These are phyloP conservation scores for Colletotrichum destructivum DNA, from an alignment of 2,329 filamentous ascomycete species.

Conservation along the genomic window DNA sequence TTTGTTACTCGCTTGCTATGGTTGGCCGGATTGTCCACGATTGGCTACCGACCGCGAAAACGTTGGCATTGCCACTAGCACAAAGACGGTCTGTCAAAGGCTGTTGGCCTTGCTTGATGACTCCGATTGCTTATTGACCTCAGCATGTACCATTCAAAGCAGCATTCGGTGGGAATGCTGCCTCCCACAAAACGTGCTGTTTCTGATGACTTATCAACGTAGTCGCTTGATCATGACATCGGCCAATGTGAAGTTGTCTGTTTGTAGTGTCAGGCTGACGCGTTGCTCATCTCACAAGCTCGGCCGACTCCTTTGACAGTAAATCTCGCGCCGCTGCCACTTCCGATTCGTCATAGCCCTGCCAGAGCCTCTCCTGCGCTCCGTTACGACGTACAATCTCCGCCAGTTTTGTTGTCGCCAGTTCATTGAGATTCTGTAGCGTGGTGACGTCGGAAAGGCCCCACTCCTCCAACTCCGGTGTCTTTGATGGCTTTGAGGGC, in stretches of 20 bases:
- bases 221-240: slow-evolving; percentile 16
- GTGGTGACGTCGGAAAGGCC: slow-evolving; percentile 70
- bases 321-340: slow-evolving; percentile 80
- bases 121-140: slow-evolving; percentile 25
- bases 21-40: slow-evolving; percentile 3
- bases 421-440: slow-evolving; percentile 78
- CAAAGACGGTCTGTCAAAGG: slow-evolving; percentile 18
- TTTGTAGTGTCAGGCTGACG: slow-evolving; percentile 1
- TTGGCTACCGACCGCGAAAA: slow-evolving; percentile 20
- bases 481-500: slow-evolving; percentile 60
- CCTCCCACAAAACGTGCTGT: slow-evolving; percentile 21
- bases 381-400: slow-evolving; percentile 80
- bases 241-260: slow-evolving; percentile 4
- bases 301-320: slow-evolving; percentile 67
- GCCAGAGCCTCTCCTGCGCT: slow-evolving; percentile 76
- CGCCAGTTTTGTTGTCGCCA: slow-evolving; percentile 80
- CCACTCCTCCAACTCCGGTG: slow-evolving; percentile 64
- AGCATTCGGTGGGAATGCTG: background rate
- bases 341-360: slow-evolving; percentile 81
- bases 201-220: slow-evolving; percentile 23
- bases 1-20: slow-evolving; percentile 1
- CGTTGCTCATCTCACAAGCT: slow-evolving; percentile 58
- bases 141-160: background rate
- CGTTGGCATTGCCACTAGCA: slow-evolving; percentile 8
- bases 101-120: slow-evolving; percentile 12